These are phyloP conservation scores for Chlorella sp. DNA, from an alignment of 139 green algal species.

Conservation along the genomic window DNA sequence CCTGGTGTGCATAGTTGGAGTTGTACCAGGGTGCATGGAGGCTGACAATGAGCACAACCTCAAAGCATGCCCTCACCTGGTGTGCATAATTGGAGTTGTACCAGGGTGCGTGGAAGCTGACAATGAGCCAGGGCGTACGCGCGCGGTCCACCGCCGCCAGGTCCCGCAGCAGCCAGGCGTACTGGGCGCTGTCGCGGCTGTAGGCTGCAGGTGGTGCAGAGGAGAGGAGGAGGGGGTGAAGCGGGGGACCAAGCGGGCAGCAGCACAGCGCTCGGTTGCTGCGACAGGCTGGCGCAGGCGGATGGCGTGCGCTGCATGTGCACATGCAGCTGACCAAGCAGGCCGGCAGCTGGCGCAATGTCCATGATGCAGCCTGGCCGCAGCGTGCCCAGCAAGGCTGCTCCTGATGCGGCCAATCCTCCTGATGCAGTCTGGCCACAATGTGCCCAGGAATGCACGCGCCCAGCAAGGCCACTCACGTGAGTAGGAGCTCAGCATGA, in stretches of 20 bases:
- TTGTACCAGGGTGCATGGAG: constrained; percentile 87
- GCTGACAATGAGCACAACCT: constrained; percentile 71
- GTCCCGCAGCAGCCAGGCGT: constrained; percentile 77
- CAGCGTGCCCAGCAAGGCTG: too few species aligned
- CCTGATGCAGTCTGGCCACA: too few species aligned
- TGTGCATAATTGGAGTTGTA: constrained; percentile 82
- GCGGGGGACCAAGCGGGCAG: not conserved
- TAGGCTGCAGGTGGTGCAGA: constrained; percentile 12
- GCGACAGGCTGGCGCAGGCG: too few species aligned
- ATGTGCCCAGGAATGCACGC: too few species aligned
- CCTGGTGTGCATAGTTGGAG: constrained; percentile 72
- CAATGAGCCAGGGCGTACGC: constrained; percentile 84
- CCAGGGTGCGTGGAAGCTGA: constrained; percentile 80
- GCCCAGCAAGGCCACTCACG: not conserved
- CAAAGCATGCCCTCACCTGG: constrained; percentile 32
- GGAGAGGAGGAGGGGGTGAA: too few species aligned
- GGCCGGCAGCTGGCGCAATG: too few species aligned
- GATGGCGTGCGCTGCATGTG: too few species aligned
- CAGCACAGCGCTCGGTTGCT: too few species aligned
- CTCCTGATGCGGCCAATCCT: too few species aligned
- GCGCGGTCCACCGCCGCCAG: constrained; percentile 70
- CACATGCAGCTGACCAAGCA: too few species aligned
- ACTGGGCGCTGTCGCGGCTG: constrained; percentile 53
- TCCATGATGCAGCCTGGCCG: too few species aligned
- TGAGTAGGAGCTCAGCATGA: constrained; percentile 75